Evolutionary conservation across 805 yeast genomes (phyloP).

Genomic region (Wickerhamomyces ciferrii): DNA sequence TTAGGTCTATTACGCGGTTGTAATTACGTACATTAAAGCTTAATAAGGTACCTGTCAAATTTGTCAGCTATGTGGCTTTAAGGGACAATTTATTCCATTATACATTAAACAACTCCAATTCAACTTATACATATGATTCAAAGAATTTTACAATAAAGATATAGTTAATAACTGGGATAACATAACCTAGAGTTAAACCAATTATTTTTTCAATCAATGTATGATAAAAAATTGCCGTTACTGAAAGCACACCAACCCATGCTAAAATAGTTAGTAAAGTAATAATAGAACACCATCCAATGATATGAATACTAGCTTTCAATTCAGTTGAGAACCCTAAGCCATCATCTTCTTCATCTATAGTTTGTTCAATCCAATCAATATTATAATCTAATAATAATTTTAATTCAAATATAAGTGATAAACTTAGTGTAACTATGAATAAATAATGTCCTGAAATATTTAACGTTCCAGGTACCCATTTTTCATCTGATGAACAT

Average conservation of each 20-base stretch:
- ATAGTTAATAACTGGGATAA: slow-evolving; percentile 42
- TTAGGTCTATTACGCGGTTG: no score
- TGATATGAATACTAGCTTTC: not conserved
- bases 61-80: no score
- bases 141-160: not conserved
- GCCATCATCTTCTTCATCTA: not conserved
- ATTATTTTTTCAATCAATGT: slow-evolving; percentile 66
- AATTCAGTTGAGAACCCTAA: not conserved
- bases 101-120: not conserved
- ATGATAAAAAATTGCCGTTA: slow-evolving; percentile 85
- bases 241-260: slow-evolving; percentile 56
- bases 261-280: slow-evolving; percentile 8
- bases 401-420: not conserved
- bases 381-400: not conserved
- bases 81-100: not conserved
- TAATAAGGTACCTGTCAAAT: no score
- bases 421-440: not conserved
- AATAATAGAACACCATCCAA: not conserved
- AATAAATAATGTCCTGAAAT: slow-evolving; percentile 2
- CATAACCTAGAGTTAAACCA: slow-evolving; percentile 62
- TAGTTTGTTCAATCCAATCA: not conserved
- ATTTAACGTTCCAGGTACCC: slow-evolving; percentile 1
- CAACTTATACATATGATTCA: no score
- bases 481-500: slow-evolving; percentile 1
- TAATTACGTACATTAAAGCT: no score